Evolutionary conservation across 106 monocot genomes (phyloP).

Genomic region (Dioscorea alata): DNA sequence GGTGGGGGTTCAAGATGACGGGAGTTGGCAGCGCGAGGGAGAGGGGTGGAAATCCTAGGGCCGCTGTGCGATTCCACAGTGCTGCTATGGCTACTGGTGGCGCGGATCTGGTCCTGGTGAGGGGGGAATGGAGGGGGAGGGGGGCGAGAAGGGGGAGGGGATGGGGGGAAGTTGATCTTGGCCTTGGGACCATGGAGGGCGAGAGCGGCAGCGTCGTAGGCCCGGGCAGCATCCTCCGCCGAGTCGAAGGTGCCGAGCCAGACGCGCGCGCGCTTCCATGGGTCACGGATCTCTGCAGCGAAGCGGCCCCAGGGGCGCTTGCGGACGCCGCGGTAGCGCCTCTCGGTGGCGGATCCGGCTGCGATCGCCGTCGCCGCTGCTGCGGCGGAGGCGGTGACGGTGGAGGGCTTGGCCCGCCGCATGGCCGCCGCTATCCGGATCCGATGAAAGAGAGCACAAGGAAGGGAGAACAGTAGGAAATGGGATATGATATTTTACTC

Average conservation of each 20-base stretch:
- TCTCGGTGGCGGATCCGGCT: background rate
- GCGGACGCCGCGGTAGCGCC: slow-evolving; percentile 1
- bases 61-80: slow-evolving; percentile 35
- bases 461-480: background rate
- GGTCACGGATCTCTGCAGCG: slow-evolving; percentile 12
- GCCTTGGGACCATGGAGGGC: slow-evolving; percentile 13
- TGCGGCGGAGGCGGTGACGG: too few species aligned
- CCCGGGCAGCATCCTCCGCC: slow-evolving; percentile 12
- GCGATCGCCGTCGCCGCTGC: too few species aligned
- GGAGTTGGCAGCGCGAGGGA: background rate
- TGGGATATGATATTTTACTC: too few species aligned
- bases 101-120: background rate
- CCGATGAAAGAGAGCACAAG: background rate
- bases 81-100: background rate
- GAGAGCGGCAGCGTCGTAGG: slow-evolving; percentile 9
- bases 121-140: background rate
- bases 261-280: slow-evolving; percentile 1
- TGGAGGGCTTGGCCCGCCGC: too few species aligned
- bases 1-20: background rate
- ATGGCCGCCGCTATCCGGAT: too few species aligned
- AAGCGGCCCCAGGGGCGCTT: slow-evolving; percentile 12
- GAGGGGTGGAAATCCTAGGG: background rate
- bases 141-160: background rate
- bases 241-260: slow-evolving; percentile 17
- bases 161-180: slow-evolving; percentile 14